Conservation (phyloP, 441 rosid genomes). For the Syzygium malaccense region DNA sequence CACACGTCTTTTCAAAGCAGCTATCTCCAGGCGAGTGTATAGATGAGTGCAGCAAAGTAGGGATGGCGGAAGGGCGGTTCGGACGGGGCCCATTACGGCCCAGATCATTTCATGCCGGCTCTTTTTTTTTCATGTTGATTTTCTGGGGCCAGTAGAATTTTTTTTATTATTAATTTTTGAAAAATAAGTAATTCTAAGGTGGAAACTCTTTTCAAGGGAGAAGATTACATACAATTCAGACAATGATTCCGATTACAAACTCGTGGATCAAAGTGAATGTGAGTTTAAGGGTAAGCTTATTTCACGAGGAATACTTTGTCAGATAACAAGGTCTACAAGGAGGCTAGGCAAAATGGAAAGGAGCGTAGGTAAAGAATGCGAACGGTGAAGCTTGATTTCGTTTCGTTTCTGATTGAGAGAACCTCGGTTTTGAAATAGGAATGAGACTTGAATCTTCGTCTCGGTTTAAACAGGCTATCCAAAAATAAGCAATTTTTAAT, state of each 20-base stretch:
- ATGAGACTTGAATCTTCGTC: neutral
- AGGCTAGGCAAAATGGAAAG: neutral
- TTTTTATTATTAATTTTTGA: too few relatives aligned
- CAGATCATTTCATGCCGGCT: too few relatives aligned
- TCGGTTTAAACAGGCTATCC: neutral
- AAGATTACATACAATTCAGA: neutral
- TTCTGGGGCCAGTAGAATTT: too few relatives aligned
- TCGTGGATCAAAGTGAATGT: neutral
- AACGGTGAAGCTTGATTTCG: neutral
- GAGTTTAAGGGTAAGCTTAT: neutral
- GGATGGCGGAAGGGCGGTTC: too few relatives aligned
- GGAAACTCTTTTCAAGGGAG: neutral
- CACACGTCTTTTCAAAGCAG: too few relatives aligned
- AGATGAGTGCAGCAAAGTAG: too few relatives aligned
- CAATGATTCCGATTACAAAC: neutral
- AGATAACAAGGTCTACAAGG: neutral
- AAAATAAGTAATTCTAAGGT: too few relatives aligned
- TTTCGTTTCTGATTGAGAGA: neutral
- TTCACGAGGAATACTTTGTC: neutral
- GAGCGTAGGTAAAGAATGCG: neutral
- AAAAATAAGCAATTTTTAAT: neutral
- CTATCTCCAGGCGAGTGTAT: too few relatives aligned
- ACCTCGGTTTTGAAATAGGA: too few relatives aligned
- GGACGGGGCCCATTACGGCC: too few relatives aligned
- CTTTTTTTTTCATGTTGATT: too few relatives aligned